Percentiles rank a stretch among this genome's conserved stretches.
Evolutionary conservation across 495 filamentous ascomycete genomes (phyloP).

Genomic region (Parmelia sp.): DNA sequence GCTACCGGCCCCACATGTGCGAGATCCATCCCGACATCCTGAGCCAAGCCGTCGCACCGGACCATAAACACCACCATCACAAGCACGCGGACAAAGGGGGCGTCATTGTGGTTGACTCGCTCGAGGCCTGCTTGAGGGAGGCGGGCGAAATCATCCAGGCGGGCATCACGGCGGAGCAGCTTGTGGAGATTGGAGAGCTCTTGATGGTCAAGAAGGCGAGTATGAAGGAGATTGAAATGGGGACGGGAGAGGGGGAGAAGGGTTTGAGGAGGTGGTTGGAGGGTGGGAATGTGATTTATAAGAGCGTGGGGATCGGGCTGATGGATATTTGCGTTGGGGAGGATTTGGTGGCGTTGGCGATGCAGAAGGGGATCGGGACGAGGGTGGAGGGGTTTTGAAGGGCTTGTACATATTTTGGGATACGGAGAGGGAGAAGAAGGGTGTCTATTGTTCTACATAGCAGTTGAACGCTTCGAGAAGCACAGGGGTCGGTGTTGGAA

Average conservation of each 20-base stretch:
- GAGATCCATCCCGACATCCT: constrained; percentile 77
- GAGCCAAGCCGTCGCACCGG: constrained; percentile 54
- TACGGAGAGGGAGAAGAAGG: not conserved
- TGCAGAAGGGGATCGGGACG: constrained; percentile 65
- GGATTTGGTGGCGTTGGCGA: constrained; percentile 68
- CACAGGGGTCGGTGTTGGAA: not conserved
- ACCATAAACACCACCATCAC: constrained; percentile 55
- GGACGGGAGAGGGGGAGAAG: constrained; percentile 41
- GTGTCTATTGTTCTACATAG: not conserved
- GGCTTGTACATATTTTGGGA: not conserved
- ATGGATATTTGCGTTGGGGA: constrained; percentile 76
- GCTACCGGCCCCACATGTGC: constrained; percentile 77
- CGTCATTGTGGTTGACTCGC: constrained; percentile 74
- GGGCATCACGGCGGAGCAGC: constrained; percentile 58
- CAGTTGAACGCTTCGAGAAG: not conserved
- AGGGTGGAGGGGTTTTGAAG: constrained; percentile 60
- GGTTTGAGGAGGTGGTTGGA: constrained; percentile 65
- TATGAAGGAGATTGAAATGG: constrained; percentile 35
- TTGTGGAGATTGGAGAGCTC: constrained; percentile 83
- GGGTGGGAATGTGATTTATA: constrained; percentile 80
- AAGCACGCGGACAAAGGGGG: constrained; percentile 66
- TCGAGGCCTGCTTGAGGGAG: constrained; percentile 72
- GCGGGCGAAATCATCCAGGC: constrained; percentile 86
- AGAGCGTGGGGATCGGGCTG: constrained; percentile 70
- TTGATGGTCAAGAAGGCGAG: constrained; percentile 59